Evolutionary conservation across 352 stramenopile species (phyloP).

Genomic region (Phytophthora pinifolia): DNA sequence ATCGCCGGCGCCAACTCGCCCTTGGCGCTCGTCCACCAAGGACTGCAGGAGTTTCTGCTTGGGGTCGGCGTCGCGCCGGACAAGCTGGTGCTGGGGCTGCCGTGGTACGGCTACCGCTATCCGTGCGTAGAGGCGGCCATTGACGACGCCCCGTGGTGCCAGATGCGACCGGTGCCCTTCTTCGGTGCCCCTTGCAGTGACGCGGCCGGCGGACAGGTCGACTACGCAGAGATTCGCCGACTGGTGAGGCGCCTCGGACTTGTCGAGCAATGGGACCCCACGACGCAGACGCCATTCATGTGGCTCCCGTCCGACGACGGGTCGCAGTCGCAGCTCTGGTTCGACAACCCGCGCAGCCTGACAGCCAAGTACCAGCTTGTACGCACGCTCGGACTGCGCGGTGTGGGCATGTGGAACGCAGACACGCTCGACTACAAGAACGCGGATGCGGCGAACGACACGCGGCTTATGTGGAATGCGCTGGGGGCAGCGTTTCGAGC

Average conservation of each 20-base stretch:
- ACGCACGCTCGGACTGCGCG: slow-evolving; percentile 44
- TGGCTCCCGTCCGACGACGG: slow-evolving; percentile 17
- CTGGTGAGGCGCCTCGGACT: slow-evolving; percentile 32
- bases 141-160: slow-evolving; percentile 26
- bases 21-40: slow-evolving; percentile 63
- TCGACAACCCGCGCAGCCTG: slow-evolving; percentile 67
- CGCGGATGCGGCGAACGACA: slow-evolving; percentile 30
- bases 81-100: slow-evolving; percentile 90
- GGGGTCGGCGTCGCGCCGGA: slow-evolving; percentile 49
- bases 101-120: slow-evolving; percentile 93
- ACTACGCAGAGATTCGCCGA: slow-evolving; percentile 55
- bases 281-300: slow-evolving; percentile 61
- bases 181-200: slow-evolving; percentile 79
- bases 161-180: slow-evolving; percentile 46
- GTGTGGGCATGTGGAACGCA: slow-evolving; percentile 83
- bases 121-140: slow-evolving; percentile 38
- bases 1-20: slow-evolving; percentile 87
- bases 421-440: slow-evolving; percentile 67
- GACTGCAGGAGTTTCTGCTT: slow-evolving; percentile 75
- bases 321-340: slow-evolving; percentile 63
- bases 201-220: slow-evolving; percentile 58
- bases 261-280: slow-evolving; percentile 48
- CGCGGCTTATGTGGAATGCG: slow-evolving; percentile 55
- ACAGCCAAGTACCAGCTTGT: slow-evolving; percentile 59
- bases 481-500: slow-evolving; percentile 13